These are phyloP conservation scores for Globisporangium megalacanthum DNA, from an alignment of 352 stramenopile genomes.

Conservation along the genomic window DNA sequence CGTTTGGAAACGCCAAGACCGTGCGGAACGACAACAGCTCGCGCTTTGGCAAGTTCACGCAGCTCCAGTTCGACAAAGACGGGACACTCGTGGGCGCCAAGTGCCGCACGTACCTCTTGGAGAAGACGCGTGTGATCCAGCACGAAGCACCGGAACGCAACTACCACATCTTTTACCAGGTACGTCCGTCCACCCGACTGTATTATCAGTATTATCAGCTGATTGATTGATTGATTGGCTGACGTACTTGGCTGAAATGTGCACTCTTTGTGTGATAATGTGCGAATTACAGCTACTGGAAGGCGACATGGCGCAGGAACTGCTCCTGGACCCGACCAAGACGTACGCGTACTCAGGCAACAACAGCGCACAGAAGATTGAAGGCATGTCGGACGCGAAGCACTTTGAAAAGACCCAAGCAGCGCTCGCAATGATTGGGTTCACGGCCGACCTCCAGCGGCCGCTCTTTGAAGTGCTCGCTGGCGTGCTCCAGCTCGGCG, in stretches of 20 bases:
- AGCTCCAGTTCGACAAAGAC: conserved; percentile 47
- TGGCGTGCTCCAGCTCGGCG: conserved; percentile 94
- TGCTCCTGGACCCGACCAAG: conserved; percentile 42
- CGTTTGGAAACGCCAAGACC: conserved; percentile 71
- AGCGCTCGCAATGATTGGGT: conserved; percentile 74
- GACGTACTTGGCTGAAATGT: not conserved
- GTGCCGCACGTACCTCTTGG: conserved; percentile 95
- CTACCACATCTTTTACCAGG: conserved; percentile 97
- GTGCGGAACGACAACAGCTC: conserved; percentile 45
- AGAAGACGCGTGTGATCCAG: conserved; percentile 96
- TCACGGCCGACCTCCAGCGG: conserved; percentile 80
- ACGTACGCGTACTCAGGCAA: conserved; percentile 65
- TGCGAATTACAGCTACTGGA: conserved; percentile 33
- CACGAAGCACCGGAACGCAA: conserved; percentile 93
- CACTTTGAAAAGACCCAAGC: conserved; percentile 81
- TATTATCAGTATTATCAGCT: not conserved
- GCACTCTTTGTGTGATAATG: not conserved
- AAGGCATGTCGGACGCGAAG: conserved; percentile 65
- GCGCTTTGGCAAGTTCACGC: conserved; percentile 51
- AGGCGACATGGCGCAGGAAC: conserved; percentile 37
- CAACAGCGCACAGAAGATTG: conserved; percentile 61
- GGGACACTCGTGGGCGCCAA: conserved; percentile 89
- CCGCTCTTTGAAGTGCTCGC: conserved; percentile 90
- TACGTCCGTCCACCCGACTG: not conserved
- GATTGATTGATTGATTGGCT: not conserved